Conservation (phyloP, 495 filamentous ascomycete species). For the Podospora didyma region DNA sequence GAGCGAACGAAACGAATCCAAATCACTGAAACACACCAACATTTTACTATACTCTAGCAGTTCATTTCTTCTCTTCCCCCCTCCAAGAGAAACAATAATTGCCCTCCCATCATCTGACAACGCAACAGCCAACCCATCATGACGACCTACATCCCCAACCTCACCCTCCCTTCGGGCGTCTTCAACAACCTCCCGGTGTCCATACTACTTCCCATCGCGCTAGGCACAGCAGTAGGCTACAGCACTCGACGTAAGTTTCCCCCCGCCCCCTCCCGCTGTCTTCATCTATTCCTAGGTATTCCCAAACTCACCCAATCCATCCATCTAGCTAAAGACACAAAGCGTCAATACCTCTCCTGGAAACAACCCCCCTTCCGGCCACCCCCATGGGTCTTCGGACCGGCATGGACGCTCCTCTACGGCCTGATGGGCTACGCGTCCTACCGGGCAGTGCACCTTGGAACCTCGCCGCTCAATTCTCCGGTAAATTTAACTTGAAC, state of each 20-base stretch:
- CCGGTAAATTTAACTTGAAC: constrained; percentile 15
- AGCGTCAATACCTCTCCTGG: constrained; percentile 57
- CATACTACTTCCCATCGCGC: constrained; percentile 62
- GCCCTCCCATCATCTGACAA: background rate
- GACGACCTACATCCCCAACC: constrained; percentile 60
- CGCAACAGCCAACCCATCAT: constrained; percentile 36
- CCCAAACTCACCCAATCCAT: too few species aligned
- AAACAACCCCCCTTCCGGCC: constrained; percentile 78
- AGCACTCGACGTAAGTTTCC: constrained; percentile 49
- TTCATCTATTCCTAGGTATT: too few species aligned
- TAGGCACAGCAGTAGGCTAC: constrained; percentile 63
- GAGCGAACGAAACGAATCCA: too few species aligned
- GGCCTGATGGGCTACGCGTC: constrained; percentile 85
- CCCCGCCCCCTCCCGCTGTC: too few species aligned
- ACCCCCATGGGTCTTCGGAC: constrained; percentile 75
- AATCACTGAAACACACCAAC: too few species aligned
- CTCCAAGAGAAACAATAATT: background rate
- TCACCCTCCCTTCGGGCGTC: constrained; percentile 61
- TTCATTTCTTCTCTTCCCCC: background rate
- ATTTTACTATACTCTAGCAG: too few species aligned
- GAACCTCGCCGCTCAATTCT: constrained; percentile 39
- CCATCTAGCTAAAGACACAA: constrained; percentile 37
- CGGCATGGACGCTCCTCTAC: constrained; percentile 84
- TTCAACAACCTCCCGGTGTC: constrained; percentile 64
- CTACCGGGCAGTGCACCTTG: constrained; percentile 59